phyloP scores from a whole-genome alignment of 2,329 filamentous ascomycete species.

The Grosmannia clavigera region DNA sequence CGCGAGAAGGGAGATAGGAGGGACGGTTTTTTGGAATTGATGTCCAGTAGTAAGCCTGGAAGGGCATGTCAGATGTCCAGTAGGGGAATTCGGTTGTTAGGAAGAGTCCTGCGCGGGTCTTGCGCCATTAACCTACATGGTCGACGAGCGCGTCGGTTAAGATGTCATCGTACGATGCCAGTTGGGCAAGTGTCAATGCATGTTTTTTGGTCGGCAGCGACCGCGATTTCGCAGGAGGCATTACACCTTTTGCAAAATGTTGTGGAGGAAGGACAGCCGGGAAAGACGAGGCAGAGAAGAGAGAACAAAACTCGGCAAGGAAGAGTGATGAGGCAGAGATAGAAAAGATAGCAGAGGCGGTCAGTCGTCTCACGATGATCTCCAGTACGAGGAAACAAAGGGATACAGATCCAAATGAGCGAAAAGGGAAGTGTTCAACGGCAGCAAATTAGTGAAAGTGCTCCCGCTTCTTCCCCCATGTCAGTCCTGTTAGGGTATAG shows the following conservation, averaged over 20 bases:
- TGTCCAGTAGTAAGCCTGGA: conserved; percentile 88
- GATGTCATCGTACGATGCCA: conserved; percentile 90
- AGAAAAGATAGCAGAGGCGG: neutral
- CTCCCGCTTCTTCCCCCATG: neutral
- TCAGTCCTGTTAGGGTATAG: neutral
- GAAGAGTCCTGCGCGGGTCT: neutral
- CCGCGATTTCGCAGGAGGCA: conserved; percentile 7
- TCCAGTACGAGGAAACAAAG: neutral
- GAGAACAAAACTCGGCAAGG: neutral
- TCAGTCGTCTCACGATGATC: neutral
- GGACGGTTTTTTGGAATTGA: conserved; percentile 87
- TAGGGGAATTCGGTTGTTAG: neutral
- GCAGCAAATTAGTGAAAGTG: neutral
- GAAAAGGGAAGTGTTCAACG: neutral
- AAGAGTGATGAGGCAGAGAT: neutral
- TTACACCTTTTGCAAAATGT: neutral
- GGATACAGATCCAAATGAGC: neutral
- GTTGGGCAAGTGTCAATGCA: conserved; percentile 70
- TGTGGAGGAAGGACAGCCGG: neutral
- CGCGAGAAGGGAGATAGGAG: conserved; percentile 74
- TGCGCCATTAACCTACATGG: conserved; percentile 51
- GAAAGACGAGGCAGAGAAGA: neutral
- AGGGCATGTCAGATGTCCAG: neutral
- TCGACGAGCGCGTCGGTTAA: conserved; percentile 91
- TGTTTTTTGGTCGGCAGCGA: conserved; percentile 41